These are phyloP conservation scores for Cantharellus cinnabarinus DNA, from an alignment of 768 basidiomycete genomes.

Conservation along the genomic window DNA sequence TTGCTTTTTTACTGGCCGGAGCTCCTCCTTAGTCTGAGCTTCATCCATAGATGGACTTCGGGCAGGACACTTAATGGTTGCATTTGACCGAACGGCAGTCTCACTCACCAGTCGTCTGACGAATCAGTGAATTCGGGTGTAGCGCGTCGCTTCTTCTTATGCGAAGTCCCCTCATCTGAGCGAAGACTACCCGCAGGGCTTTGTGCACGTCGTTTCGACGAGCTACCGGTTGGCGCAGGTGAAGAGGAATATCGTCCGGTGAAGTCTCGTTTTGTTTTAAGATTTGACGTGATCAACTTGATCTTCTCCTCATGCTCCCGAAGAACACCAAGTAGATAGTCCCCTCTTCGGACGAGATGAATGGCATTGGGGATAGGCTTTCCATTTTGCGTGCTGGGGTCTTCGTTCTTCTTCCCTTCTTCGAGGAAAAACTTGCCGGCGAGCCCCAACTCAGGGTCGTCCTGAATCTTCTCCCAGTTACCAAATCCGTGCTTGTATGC, in stretches of 20 bases:
- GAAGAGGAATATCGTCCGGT: conserved; percentile 22
- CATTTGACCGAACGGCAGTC: neutral
- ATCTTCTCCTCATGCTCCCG: conserved; percentile 82
- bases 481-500: conserved; percentile 89
- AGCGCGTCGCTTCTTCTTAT: conserved; percentile 74
- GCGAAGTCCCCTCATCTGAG: conserved; percentile 1
- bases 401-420: conserved; percentile 88
- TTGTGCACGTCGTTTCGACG: conserved; percentile 63
- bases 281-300: conserved; percentile 66
- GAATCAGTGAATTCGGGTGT: conserved; percentile 95
- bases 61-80: neutral
- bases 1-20: conserved; percentile 93
- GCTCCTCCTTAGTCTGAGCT: conserved; percentile 72
- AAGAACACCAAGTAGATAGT: conserved; percentile 71
- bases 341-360: conserved; percentile 90
- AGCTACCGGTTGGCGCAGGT: conserved; percentile 11
- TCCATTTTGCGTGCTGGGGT: conserved; percentile 22
- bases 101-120: conserved; percentile 67
- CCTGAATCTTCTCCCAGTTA: conserved; percentile 88
- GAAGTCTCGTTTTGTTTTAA: conserved; percentile 47
- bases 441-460: conserved; percentile 66
- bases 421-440: conserved; percentile 95
- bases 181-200: conserved; percentile 20
- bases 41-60: conserved; percentile 90
- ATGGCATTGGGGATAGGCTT: conserved; percentile 93